phyloP scores from a whole-genome alignment of 78 protist genomes.

The Polysphondylium violaceum region DNA sequence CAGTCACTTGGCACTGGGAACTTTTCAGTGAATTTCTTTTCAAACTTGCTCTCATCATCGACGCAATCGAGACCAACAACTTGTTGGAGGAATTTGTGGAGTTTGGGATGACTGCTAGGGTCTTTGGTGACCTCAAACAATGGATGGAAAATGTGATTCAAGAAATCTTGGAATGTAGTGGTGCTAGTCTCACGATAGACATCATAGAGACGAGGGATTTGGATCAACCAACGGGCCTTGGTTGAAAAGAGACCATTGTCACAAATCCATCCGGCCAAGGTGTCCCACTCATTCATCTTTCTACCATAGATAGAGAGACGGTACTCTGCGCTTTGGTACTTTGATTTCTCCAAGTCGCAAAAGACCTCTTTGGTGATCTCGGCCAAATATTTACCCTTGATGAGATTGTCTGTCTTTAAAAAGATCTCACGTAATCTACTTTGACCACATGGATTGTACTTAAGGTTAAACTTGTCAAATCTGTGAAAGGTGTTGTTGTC shows the following conservation, averaged over 20 bases:
- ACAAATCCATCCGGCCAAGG: slow-evolving; percentile 93
- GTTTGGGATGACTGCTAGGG: slow-evolving; percentile 90
- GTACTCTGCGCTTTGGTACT: slow-evolving; percentile 95
- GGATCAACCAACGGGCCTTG: slow-evolving; percentile 96
- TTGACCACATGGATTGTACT: slow-evolving; percentile 95
- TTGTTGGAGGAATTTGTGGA: slow-evolving; percentile 83
- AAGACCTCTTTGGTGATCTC: slow-evolving; percentile 94
- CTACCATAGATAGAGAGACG: slow-evolving; percentile 98
- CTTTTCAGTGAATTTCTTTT: slow-evolving; percentile 69
- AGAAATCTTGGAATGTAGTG: slow-evolving; percentile 82
- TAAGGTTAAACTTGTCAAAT: slow-evolving; percentile 96
- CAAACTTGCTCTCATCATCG: slow-evolving; percentile 97
- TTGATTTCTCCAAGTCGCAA: slow-evolving; percentile 86
- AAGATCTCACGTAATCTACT: slow-evolving; percentile 94
- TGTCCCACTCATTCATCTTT: slow-evolving; percentile 92
- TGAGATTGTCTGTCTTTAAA: slow-evolving; percentile 97
- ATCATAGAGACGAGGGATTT: slow-evolving; percentile 96
- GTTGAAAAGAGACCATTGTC: slow-evolving; percentile 85
- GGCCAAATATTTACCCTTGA: slow-evolving; percentile 95
- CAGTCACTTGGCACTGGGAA: slow-evolving; percentile 90
- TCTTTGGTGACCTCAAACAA: slow-evolving; percentile 95
- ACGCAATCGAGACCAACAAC: slow-evolving; percentile 98
- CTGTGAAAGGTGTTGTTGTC: slow-evolving; percentile 89
- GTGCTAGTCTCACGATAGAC: slow-evolving; percentile 55
- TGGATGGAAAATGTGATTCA: slow-evolving; percentile 94